Percentiles rank a stretch among this genome's conserved stretches.
Evolutionary conservation across 805 yeast species (phyloP).

Genomic region (Wickerhamomyces tratensis): DNA sequence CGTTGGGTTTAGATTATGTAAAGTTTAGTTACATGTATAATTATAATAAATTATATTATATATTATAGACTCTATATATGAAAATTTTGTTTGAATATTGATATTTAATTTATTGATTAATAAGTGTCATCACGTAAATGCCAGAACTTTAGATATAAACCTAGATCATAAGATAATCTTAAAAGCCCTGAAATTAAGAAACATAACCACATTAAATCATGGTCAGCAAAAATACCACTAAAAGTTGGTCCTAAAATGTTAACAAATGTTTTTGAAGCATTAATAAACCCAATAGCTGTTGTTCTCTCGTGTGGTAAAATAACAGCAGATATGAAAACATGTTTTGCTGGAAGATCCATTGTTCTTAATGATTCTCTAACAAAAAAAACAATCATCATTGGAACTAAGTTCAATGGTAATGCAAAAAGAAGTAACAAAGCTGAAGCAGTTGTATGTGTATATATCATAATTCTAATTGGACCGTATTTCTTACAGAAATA

Average conservation of each 20-base stretch:
- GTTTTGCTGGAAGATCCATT: constrained; percentile 41
- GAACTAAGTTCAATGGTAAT: constrained; percentile 22
- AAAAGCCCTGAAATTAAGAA: constrained; percentile 31
- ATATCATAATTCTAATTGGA: constrained; percentile 34
- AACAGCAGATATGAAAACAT: constrained; percentile 33
- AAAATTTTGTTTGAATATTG: too few relatives aligned
- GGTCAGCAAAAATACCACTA: constrained; percentile 29
- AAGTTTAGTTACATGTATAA: constrained; percentile 12
- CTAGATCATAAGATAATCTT: constrained; percentile 31
- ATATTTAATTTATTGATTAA: too few relatives aligned
- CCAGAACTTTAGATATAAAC: constrained; percentile 24
- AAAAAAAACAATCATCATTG: constrained; percentile 21
- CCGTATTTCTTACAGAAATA: constrained; percentile 33
- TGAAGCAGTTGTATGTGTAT: constrained; percentile 34
- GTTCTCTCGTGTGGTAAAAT: constrained; percentile 31
- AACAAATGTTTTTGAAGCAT: constrained; percentile 32
- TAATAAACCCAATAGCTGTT: constrained; percentile 33
- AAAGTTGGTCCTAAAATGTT: constrained; percentile 33
- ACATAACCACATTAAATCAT: constrained; percentile 29
- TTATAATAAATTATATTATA: too few relatives aligned
- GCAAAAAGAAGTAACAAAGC: constrained; percentile 29
- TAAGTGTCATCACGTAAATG: neutral
- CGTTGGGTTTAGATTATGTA: constrained; percentile 27
- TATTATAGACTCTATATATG: too few relatives aligned
- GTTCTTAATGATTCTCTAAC: constrained; percentile 31